phyloP scores from a whole-genome alignment of 1,284 basidiomycete species.

The Mrakiaceae sp. region DNA sequence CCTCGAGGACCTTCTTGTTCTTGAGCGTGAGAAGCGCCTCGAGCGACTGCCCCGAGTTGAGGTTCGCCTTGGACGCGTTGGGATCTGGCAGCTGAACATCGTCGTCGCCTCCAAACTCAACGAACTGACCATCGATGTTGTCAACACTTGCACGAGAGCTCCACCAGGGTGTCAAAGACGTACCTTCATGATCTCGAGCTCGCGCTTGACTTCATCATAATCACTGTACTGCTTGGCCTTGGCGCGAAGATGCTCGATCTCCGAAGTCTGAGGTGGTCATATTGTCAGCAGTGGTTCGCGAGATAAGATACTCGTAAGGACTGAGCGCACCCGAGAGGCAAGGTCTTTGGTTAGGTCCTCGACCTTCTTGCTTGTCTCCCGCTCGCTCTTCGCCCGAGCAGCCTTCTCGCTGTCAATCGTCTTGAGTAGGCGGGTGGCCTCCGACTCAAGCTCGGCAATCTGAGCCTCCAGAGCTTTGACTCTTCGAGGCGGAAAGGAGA shows the following conservation, averaged over 20 bases:
- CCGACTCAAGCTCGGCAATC: constrained; percentile 57
- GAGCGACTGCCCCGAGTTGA: constrained; percentile 63
- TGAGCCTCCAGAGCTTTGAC: constrained; percentile 60
- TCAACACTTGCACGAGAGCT: neutral
- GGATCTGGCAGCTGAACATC: constrained; percentile 66
- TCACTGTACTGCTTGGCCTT: constrained; percentile 63
- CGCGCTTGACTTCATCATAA: constrained; percentile 92
- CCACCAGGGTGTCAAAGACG: constrained; percentile 17
- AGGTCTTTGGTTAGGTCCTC: constrained; percentile 55
- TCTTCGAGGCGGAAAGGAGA: neutral
- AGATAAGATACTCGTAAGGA: neutral
- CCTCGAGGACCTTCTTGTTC: constrained; percentile 88
- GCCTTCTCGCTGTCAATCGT: constrained; percentile 60
- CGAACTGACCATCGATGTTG: constrained; percentile 48
- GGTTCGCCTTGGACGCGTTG: constrained; percentile 67
- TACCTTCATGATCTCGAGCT: constrained; percentile 94
- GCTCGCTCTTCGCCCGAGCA: constrained; percentile 43
- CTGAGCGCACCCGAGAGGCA: constrained; percentile 12
- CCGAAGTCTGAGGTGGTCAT: constrained; percentile 35
- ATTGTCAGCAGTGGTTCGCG: neutral
- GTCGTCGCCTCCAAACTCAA: constrained; percentile 73
- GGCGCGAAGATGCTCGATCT: constrained; percentile 54
- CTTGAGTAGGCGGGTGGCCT: constrained; percentile 55
- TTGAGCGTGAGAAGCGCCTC: constrained; percentile 84
- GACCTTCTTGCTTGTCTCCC: constrained; percentile 42